phyloP scores from a whole-genome alignment of 2,329 filamentous ascomycete species.

The Amylocarpus encephaloides region DNA sequence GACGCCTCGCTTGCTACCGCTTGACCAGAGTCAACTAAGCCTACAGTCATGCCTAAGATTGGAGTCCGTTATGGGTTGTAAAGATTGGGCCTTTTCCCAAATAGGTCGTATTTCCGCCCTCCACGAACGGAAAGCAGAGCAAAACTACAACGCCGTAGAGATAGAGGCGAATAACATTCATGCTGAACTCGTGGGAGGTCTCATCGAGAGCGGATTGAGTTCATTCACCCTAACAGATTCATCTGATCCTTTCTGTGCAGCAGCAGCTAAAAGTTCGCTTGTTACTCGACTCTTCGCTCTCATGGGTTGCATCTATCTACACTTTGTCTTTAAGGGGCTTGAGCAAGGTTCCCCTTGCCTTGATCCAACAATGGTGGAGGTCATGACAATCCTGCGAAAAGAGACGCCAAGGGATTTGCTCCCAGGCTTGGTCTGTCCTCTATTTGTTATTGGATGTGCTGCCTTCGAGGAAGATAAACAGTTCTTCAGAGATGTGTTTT shows the following conservation, averaged over 20 bases:
- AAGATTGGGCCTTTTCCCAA: constrained; percentile 51
- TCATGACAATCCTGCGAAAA: constrained; percentile 19
- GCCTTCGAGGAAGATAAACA: constrained; percentile 20
- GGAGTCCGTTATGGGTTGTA: constrained; percentile 47
- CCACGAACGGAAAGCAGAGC: constrained; percentile 47
- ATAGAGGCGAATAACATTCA: constrained; percentile 15
- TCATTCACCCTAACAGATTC: no score
- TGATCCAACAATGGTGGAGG: constrained; percentile 13
- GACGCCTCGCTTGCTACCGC: constrained; percentile 37
- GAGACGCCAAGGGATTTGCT: constrained; percentile 13
- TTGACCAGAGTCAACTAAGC: constrained; percentile 29
- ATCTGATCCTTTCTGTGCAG: constrained; percentile 4
- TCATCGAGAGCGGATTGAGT: constrained; percentile 12
- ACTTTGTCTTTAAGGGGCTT: constrained; percentile 23
- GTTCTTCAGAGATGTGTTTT: constrained; percentile 23
- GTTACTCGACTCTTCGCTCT: constrained; percentile 24
- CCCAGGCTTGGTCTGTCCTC: constrained; percentile 20
- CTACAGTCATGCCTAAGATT: constrained; percentile 35
- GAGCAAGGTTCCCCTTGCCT: constrained; percentile 10
- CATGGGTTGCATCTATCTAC: constrained; percentile 24
- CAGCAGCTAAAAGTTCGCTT: constrained; percentile 1
- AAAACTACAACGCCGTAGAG: constrained; percentile 8
- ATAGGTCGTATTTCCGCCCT: constrained; percentile 49
- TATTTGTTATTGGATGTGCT: constrained; percentile 25
- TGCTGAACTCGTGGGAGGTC: constrained; percentile 16